Percentiles rank a stretch among this genome's conserved stretches.
Conservation (phyloP, 192 early-diverging fungal species). For the Coemansia sp. region DNA sequence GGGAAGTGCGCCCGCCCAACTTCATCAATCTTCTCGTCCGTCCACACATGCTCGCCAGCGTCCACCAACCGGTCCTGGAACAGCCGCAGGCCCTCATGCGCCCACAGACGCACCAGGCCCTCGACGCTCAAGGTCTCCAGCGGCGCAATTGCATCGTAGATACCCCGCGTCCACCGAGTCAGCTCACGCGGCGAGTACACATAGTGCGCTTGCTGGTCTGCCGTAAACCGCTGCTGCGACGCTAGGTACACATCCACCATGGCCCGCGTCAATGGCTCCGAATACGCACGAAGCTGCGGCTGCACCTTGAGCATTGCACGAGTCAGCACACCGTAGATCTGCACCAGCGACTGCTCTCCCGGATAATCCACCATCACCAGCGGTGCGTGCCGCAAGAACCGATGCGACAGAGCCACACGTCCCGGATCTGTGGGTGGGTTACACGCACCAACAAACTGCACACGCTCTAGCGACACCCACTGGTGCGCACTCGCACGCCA, state of each 20-base stretch:
- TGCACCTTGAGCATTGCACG: conserved; percentile 92
- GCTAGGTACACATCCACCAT: conserved; percentile 95
- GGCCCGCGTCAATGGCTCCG: conserved; percentile 83
- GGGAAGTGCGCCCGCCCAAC: conserved; percentile 88
- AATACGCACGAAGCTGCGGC: conserved; percentile 82
- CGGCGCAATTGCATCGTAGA: conserved; percentile 88
- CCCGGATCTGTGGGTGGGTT: conserved; percentile 99
- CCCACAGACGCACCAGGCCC: conserved; percentile 92
- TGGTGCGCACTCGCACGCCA: conserved; percentile 80
- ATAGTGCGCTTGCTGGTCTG: conserved; percentile 98
- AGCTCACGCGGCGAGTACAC: conserved; percentile 99
- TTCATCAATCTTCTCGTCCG: conserved; percentile 76
- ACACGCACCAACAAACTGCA: conserved; percentile 99
- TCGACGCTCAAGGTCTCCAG: conserved; percentile 74
- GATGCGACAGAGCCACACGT: conserved; percentile 88
- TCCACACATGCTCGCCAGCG: conserved; percentile 86
- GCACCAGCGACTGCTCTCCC: conserved; percentile 79
- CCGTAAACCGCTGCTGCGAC: conserved; percentile 89
- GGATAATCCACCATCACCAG: conserved; percentile 98
- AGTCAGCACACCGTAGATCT: conserved; percentile 93
- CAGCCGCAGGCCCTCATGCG: conserved; percentile 93
- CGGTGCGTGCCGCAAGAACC: conserved; percentile 96
- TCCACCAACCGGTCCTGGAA: conserved; percentile 98
- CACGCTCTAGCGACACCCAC: conserved; percentile 94
- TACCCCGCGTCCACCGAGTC: conserved; percentile 97